These are phyloP conservation scores for Colletotrichum simmondsii DNA, from an alignment of 2,329 filamentous ascomycete genomes.

Conservation along the genomic window DNA sequence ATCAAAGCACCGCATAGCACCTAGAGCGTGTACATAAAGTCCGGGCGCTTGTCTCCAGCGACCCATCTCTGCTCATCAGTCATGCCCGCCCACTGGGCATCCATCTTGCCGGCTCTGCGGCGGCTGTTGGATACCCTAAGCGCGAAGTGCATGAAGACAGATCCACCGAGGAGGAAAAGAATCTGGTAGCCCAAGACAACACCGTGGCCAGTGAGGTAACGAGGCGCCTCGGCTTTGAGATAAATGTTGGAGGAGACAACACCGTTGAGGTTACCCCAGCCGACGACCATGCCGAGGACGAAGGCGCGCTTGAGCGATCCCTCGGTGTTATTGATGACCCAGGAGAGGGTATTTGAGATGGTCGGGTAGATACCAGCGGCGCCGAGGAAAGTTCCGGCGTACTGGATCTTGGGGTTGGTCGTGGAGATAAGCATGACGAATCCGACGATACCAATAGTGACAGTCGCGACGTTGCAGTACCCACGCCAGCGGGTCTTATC, in stretches of 20 bases:
- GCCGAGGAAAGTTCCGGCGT: constrained; percentile 76
- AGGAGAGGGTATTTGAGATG: constrained; percentile 77
- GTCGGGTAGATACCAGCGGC: constrained; percentile 79
- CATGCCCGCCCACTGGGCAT: constrained; percentile 67
- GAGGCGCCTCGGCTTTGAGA: constrained; percentile 41
- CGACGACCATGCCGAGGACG: constrained; percentile 79
- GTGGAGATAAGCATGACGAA: constrained; percentile 74
- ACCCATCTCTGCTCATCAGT: constrained; percentile 63
- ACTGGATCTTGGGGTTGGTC: constrained; percentile 65
- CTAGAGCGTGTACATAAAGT: constrained; percentile 48
- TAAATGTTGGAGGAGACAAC: constrained; percentile 77
- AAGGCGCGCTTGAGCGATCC: constrained; percentile 72
- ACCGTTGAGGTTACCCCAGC: constrained; percentile 81
- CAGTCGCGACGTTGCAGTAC: constrained; percentile 73
- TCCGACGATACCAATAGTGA: constrained; percentile 70
- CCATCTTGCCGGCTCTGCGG: constrained; percentile 64
- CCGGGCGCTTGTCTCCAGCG: constrained; percentile 63
- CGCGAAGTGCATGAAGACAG: constrained; percentile 68
- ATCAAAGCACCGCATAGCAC: neutral
- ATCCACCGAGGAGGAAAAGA: constrained; percentile 72
- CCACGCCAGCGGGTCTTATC: constrained; percentile 74
- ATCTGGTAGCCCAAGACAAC: constrained; percentile 73
- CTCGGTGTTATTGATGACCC: constrained; percentile 78
- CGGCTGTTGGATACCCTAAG: constrained; percentile 70
- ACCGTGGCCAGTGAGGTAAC: constrained; percentile 64